Conservation (phyloP, 768 basidiomycete genomes). For the Ephemerocybe angulata region DNA sequence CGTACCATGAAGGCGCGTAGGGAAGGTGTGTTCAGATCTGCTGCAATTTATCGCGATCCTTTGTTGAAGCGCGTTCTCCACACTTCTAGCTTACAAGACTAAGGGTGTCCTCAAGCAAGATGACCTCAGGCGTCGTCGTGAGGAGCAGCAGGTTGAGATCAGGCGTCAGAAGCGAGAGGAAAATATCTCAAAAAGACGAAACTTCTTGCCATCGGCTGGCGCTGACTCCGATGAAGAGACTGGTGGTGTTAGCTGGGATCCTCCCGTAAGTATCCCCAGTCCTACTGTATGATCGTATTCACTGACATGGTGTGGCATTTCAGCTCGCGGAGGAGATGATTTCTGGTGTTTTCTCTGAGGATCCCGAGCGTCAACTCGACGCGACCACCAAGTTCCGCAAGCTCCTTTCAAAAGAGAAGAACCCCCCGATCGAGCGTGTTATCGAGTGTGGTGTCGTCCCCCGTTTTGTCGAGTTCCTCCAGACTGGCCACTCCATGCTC, state of each 20-base stretch:
- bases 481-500: conserved; percentile 75
- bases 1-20: conserved; percentile 74
- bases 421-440: conserved; percentile 97
- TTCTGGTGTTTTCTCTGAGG: conserved; percentile 85
- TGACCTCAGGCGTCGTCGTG: conserved; percentile 92
- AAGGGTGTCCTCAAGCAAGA: conserved; percentile 87
- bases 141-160: conserved; percentile 99
- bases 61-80: conserved; percentile 37
- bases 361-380: conserved; percentile 88
- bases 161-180: conserved; percentile 97
- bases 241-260: conserved; percentile 66
- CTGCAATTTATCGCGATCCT: conserved; percentile 23
- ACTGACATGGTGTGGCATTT: conserved; percentile 14
- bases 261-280: conserved; percentile 52
- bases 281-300: conserved; percentile 11
- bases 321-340: conserved; percentile 93
- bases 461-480: conserved; percentile 94
- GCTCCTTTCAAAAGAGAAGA: conserved; percentile 98
- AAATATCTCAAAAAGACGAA: conserved; percentile 95
- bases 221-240: conserved; percentile 93
- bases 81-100: conserved; percentile 75
- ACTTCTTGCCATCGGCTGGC: conserved; percentile 73
- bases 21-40: conserved; percentile 48
- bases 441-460: conserved; percentile 97
- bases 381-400: conserved; percentile 99